Conservation (phyloP, 441 rosid species). For the Biscutella auriculata region DNA sequence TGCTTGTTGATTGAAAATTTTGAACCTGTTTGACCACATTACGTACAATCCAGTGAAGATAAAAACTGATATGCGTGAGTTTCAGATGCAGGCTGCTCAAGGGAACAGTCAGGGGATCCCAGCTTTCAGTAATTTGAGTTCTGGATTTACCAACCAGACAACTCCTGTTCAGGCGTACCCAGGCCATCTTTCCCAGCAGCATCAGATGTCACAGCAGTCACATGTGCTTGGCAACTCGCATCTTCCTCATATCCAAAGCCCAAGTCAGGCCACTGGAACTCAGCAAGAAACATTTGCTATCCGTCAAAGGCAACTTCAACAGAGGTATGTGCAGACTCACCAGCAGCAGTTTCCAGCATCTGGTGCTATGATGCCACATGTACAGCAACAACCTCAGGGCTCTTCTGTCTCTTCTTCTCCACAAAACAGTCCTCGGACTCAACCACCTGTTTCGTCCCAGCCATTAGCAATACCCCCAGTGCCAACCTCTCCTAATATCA, state of each 20-base stretch:
- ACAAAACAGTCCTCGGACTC: conserved; percentile 63
- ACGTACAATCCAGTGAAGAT: conserved; percentile 11
- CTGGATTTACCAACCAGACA: conserved; percentile 64
- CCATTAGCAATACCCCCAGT: conserved; percentile 41
- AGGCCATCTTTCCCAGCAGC: conserved; percentile 68
- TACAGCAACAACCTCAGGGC: conserved; percentile 54
- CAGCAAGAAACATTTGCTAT: conserved; percentile 69
- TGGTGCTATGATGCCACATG: conserved; percentile 45
- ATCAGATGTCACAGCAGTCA: conserved; percentile 65
- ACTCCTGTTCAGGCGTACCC: conserved; percentile 58
- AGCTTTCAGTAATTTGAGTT: conserved; percentile 55
- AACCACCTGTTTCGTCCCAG: conserved; percentile 49
- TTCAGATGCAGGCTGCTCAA: conserved; percentile 66
- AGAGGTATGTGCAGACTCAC: conserved; percentile 57
- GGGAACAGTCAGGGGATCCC: conserved; percentile 59
- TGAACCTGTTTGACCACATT: conserved; percentile 10
- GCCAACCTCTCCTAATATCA: conserved; percentile 48
- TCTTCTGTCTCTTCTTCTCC: conserved; percentile 52
- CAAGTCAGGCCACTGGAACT: conserved; percentile 51
- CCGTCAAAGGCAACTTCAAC: conserved; percentile 68
- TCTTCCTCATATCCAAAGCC: conserved; percentile 53
- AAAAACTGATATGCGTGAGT: conserved; percentile 53
- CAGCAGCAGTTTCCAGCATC: conserved; percentile 63
- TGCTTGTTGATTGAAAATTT: neutral
- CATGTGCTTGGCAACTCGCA: conserved; percentile 46